phyloP scores from a whole-genome alignment of 257 asterid genomes.

The Primulina eburnea region DNA sequence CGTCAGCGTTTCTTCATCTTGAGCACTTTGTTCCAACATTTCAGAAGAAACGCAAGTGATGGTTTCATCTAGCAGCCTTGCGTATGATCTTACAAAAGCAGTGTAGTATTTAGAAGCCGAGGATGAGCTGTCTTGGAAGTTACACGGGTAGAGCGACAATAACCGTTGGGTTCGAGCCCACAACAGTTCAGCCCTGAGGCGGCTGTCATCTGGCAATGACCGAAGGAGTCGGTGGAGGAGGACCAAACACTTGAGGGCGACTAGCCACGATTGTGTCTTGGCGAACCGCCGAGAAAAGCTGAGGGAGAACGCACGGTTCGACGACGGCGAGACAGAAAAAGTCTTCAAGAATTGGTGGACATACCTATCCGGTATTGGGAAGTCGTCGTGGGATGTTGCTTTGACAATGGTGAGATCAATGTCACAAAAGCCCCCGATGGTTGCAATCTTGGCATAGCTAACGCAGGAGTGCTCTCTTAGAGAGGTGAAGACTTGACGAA shows the following conservation, averaged over 20 bases:
- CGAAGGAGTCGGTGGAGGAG: conserved; percentile 64
- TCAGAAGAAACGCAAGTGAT: conserved; percentile 29
- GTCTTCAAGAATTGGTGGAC: conserved; percentile 44
- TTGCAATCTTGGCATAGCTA: conserved; percentile 58
- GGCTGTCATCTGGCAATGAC: conserved; percentile 34
- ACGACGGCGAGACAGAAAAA: conserved; percentile 45
- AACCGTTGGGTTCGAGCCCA: conserved; percentile 44
- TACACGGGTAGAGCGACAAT: conserved; percentile 51
- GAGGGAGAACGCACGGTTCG: conserved; percentile 37
- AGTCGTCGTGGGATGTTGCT: conserved; percentile 61
- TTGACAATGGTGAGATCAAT: conserved; percentile 43
- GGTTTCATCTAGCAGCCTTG: conserved; percentile 56
- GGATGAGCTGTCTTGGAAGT: conserved; percentile 49
- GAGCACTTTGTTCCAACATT: neutral
- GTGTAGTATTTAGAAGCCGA: conserved; percentile 49
- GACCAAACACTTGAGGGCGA: conserved; percentile 62
- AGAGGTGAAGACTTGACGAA: conserved; percentile 40
- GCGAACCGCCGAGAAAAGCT: conserved; percentile 42
- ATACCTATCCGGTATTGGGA: conserved; percentile 45
- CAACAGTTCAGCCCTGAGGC: conserved; percentile 42
- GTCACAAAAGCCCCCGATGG: conserved; percentile 57
- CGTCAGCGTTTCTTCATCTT: conserved; percentile 3
- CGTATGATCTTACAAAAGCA: conserved; percentile 50
- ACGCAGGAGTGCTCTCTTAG: conserved; percentile 44
- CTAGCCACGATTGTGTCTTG: conserved; percentile 57